Conservation (phyloP, 208 protist genomes). For the Angomonas ambiguus region DNA sequence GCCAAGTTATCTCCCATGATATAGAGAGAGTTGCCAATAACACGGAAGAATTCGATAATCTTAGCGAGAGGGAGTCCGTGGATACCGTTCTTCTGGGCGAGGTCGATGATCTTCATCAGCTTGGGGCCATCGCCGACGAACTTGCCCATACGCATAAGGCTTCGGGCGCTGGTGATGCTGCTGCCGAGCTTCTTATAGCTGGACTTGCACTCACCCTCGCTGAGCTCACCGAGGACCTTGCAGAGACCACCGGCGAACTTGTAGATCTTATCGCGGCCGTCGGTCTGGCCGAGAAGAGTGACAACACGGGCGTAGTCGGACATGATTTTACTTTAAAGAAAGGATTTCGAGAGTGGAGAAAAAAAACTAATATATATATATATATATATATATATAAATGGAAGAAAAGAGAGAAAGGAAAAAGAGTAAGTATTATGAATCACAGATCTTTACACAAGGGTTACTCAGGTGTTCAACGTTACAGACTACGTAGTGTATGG, state of each 20-base stretch:
- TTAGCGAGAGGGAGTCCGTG: slow-evolving; percentile 48
- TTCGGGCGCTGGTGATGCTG: slow-evolving; percentile 77
- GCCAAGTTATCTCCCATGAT: slow-evolving; percentile 86
- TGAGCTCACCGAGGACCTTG: slow-evolving; percentile 66
- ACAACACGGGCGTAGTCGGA: slow-evolving; percentile 41
- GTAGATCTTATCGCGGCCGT: slow-evolving; percentile 92
- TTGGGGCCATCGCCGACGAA: slow-evolving; percentile 86
- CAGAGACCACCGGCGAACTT: slow-evolving; percentile 76
- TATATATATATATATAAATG: neutral
- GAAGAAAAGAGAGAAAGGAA: no score
- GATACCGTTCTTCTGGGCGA: slow-evolving; percentile 35
- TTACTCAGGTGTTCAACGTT: no score
- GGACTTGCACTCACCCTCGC: slow-evolving; percentile 33
- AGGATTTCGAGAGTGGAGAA: neutral
- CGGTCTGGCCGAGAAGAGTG: slow-evolving; percentile 81
- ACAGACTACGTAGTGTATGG: no score
- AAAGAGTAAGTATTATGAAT: no score
- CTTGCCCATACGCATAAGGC: slow-evolving; percentile 89
- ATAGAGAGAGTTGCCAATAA: slow-evolving; percentile 84
- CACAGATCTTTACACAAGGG: no score
- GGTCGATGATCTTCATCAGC: slow-evolving; percentile 44
- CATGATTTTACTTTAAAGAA: neutral
- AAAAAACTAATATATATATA: neutral
- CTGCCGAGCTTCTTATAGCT: slow-evolving; percentile 51
- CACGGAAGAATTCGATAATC: slow-evolving; percentile 79